Base-by-base conservation (phyloP, 345 rosid genomes). In the Citrus unshiu region DNA sequence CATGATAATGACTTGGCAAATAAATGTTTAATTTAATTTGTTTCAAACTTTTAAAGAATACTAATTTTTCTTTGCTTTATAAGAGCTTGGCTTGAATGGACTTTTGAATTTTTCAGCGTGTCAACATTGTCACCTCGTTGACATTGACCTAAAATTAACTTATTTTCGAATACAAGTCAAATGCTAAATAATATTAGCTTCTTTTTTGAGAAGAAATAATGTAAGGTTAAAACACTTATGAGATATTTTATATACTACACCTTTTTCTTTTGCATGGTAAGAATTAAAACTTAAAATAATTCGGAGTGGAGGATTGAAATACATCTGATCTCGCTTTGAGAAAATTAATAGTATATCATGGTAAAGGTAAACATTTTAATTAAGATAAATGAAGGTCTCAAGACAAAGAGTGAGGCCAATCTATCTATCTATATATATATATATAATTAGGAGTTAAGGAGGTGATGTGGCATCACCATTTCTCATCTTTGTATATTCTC, bases 101-200 rank as follows among this genome's bases (percentile, higher is more conserved):
- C 69, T 59, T 49, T 21, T n/a, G 16, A 27, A 77, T 21, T 66
- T 61, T 60, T 68, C 2, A 51, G 75, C 27, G 37, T 68, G 78
- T 39, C 78, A 27, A 61, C 43, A 4, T 78, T 69, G 46, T 66
- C 39, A 81, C 40, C 62, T 34, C 65, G 21, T 43, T 66, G 77
- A 77, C 69, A 43, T 24, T 56, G 80, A 81, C 80, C 22, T 43
- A 2, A 72, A 25, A 16, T 60, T 58, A 37, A 40, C 10, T 4
- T 13, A 35, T 32, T 35, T 34, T 58, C 10, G 57, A 19, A 8
- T 39, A 2, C 2, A 32, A 66, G 69, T 61, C 83, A 76, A 57
- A 76, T 76, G 72, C 24, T 57, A 39, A 30, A 77, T 27, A 21
- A 49, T 24, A 22, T 43, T 12, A 43, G 14, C 16, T 12, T 3